Conservation (phyloP, 495 filamentous ascomycete genomes). For the Penicillium samsonianum region DNA sequence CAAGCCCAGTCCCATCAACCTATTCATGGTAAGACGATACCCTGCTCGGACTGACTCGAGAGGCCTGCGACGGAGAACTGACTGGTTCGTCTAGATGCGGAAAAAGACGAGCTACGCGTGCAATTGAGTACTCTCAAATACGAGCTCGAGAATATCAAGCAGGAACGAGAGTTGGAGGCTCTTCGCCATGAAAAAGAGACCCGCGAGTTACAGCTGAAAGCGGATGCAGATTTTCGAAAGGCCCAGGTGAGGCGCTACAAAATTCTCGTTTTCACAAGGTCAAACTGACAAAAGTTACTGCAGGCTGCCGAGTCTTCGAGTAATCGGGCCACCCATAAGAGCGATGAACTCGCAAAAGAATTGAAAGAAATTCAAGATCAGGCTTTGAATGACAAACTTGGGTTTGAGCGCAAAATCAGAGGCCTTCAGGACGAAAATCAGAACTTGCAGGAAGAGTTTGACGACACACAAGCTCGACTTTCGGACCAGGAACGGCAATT, state of each 20-base stretch:
- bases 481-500: constrained; percentile 69
- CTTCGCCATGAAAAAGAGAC: constrained; percentile 82
- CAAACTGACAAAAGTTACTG: constrained; percentile 14
- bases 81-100: constrained; percentile 33
- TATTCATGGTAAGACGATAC: constrained; percentile 20
- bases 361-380: constrained; percentile 68
- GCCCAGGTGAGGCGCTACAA: constrained; percentile 59
- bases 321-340: constrained; percentile 66
- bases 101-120: constrained; percentile 67
- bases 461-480: constrained; percentile 70
- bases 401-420: constrained; percentile 70
- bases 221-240: constrained; percentile 80
- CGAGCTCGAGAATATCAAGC: constrained; percentile 72
- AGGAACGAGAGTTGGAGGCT: constrained; percentile 77
- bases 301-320: constrained; percentile 68
- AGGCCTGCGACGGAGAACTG: constrained; percentile 9
- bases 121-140: constrained; percentile 69
- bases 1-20: constrained; percentile 28
- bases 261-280: too few relatives aligned
- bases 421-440: constrained; percentile 71
- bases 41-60: background rate
- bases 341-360: constrained; percentile 69
- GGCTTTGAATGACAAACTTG: constrained; percentile 64
- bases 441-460: constrained; percentile 70
- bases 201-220: constrained; percentile 68